phyloP scores from a whole-genome alignment of 2,329 filamentous ascomycete genomes.

The Ceratocystis ficicola region DNA sequence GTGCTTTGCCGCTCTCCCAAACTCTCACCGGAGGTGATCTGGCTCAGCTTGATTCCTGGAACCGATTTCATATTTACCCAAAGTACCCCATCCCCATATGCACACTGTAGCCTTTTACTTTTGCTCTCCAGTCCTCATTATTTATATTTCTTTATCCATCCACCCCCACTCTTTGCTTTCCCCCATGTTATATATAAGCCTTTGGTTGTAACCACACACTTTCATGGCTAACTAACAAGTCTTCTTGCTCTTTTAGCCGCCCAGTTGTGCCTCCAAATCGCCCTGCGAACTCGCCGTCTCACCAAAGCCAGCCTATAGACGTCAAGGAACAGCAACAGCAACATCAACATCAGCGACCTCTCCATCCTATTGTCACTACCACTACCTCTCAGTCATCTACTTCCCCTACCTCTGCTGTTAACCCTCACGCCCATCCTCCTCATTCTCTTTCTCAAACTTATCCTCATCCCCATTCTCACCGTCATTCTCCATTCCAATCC shows the following conservation, averaged over 20 bases:
- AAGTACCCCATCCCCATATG: neutral
- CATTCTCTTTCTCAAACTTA: neutral
- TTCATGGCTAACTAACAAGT: neutral
- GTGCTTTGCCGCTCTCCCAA: conserved; percentile 9
- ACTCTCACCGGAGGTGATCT: conserved; percentile 9
- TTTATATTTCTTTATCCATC: neutral
- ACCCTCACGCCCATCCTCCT: conserved; percentile 11
- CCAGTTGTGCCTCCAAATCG: conserved; percentile 11
- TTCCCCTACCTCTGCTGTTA: conserved; percentile 3
- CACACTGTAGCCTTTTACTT: neutral
- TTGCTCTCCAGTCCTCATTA: neutral
- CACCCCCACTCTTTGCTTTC: neutral
- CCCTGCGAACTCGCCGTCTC: neutral
- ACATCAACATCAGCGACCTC: neutral
- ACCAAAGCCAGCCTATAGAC: neutral
- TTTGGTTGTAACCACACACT: neutral
- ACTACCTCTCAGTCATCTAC: neutral
- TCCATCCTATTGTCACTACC: conserved; percentile 1
- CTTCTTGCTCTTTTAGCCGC: conserved; percentile 6
- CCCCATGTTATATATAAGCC: neutral
- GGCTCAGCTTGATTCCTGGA: conserved; percentile 1
- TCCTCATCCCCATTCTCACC: conserved; percentile 6
- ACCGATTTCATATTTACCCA: conserved; percentile 2
- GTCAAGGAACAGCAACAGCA: neutral
- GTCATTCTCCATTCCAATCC: neutral